Evolutionary conservation across 306 rosid species (phyloP).

Genomic region (Casuarina equisetifolia): DNA sequence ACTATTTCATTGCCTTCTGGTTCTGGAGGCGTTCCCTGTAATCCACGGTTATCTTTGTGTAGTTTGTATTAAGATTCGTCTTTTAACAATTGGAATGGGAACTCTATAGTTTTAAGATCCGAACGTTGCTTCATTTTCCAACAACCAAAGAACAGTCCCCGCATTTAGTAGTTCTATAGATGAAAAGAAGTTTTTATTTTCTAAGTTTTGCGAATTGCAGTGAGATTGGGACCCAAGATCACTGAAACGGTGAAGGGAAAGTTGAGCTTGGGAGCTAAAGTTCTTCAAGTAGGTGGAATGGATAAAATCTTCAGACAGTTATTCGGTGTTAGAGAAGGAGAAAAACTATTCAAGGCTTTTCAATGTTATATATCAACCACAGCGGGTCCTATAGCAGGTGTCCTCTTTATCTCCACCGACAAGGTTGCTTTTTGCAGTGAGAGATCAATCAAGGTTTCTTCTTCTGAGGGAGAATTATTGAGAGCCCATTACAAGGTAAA

Average conservation of each 20-base stretch:
- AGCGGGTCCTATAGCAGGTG: constrained; percentile 54
- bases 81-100: not conserved
- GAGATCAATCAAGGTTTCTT: constrained; percentile 37
- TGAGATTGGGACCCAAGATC: constrained; percentile 41
- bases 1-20: constrained; percentile 5
- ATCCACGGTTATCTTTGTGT: not conserved
- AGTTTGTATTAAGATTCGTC: not conserved
- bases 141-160: not conserved
- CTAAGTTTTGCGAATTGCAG: constrained; percentile 28
- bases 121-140: not conserved
- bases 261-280: constrained; percentile 46
- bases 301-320: constrained; percentile 37
- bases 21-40: not conserved
- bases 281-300: constrained; percentile 43
- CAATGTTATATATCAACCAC: constrained; percentile 51
- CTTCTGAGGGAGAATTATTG: constrained; percentile 27
- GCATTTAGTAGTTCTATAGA: not conserved
- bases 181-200: not conserved
- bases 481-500: constrained; percentile 40
- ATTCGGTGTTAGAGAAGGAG: constrained; percentile 35
- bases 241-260: constrained; percentile 45
- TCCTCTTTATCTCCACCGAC: constrained; percentile 47
- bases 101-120: not conserved
- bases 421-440: constrained; percentile 57
- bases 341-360: constrained; percentile 40